phyloP scores from a whole-genome alignment of 208 protist species.

The Trypanosoma cruzi region DNA sequence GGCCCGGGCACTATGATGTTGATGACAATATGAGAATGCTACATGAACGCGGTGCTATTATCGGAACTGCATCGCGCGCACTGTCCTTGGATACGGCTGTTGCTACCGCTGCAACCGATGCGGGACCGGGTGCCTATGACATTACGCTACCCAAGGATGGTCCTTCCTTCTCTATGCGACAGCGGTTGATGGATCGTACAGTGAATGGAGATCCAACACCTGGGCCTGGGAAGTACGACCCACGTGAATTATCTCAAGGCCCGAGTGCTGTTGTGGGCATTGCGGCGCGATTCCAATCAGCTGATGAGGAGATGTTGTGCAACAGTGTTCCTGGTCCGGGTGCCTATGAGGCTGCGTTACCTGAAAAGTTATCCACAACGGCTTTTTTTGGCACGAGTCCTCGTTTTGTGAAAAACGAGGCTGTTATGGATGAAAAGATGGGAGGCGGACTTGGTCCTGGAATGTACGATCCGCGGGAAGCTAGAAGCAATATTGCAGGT shows the following conservation, averaged over 20 bases:
- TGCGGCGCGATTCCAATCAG: conserved; percentile 14
- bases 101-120: background rate
- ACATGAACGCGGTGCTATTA: conserved; percentile 34
- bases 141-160: conserved; percentile 20
- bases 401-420: conserved; percentile 25
- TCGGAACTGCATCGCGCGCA: conserved; percentile 44
- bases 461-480: conserved; percentile 39
- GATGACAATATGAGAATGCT: conserved; percentile 2
- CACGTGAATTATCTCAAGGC: conserved; percentile 9
- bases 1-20: conserved; percentile 46
- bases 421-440: background rate
- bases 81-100: conserved; percentile 2
- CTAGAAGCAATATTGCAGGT: background rate
- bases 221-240: conserved; percentile 59
- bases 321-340: conserved; percentile 33
- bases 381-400: conserved; percentile 42
- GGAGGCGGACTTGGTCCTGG: conserved; percentile 38
- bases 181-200: conserved; percentile 4
- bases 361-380: background rate
- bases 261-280: conserved; percentile 6
- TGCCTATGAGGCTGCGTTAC: conserved; percentile 16
- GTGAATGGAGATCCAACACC: conserved; percentile 17
- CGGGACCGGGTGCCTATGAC: conserved; percentile 40
- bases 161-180: conserved; percentile 27
- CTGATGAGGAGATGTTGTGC: conserved; percentile 5